Conservation (phyloP, 208 protist genomes). For the Trypanosoma melophagium region DNA sequence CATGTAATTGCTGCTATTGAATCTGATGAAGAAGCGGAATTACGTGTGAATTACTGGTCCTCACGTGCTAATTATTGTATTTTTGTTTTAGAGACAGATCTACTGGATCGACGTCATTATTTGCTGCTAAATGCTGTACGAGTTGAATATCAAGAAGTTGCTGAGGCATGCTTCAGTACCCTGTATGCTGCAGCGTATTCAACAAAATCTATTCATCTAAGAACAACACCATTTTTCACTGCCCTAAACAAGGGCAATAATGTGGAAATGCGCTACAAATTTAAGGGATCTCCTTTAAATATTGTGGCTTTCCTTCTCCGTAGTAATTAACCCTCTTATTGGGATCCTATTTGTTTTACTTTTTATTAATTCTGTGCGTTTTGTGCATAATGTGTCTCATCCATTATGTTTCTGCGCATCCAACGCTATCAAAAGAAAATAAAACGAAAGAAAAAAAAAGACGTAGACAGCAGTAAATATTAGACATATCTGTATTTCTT, state of each 20-base stretch:
- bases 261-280: conserved; percentile 60
- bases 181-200: conserved; percentile 46
- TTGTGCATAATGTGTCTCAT: conserved; percentile 4
- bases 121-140: conserved; percentile 37
- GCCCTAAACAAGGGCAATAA: conserved; percentile 20
- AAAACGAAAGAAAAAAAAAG: not conserved
- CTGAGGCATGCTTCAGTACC: conserved; percentile 43
- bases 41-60: conserved; percentile 25
- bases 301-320: conserved; percentile 42
- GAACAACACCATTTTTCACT: conserved; percentile 52
- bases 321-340: not conserved
- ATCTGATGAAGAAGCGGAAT: conserved; percentile 28
- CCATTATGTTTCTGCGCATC: not conserved
- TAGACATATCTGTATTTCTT: too few relatives aligned
- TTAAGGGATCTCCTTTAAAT: conserved; percentile 74
- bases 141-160: conserved; percentile 47
- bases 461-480: not conserved
- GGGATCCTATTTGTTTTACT: conserved; percentile 1
- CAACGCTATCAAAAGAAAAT: not conserved
- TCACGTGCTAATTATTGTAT: conserved; percentile 34
- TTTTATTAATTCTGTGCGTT: conserved; percentile 7
- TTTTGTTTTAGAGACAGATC: conserved; percentile 66
- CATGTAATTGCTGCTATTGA: conserved; percentile 53
- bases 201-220: conserved; percentile 25
- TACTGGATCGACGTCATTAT: conserved; percentile 67